Percentiles rank a stretch among this genome's conserved stretches.
Evolutionary conservation across 1,139 yeast species (phyloP).

Genomic region (Wickerhamiella infanticola): DNA sequence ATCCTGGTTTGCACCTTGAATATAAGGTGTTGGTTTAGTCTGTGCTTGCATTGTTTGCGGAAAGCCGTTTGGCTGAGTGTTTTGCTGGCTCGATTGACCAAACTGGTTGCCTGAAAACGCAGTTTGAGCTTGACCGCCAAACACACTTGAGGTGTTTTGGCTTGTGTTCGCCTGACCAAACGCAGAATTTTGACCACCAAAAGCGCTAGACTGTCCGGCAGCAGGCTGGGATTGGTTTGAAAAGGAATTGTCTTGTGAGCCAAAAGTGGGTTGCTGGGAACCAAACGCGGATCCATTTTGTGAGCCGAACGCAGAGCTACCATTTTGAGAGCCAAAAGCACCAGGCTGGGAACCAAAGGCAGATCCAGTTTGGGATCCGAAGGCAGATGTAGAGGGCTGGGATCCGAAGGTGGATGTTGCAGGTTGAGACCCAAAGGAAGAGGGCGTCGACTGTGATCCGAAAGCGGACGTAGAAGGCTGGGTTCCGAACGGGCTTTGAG

Average conservation of each 20-base stretch:
- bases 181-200: slow-evolving; percentile 2
- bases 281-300: no score
- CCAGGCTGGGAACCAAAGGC: not conserved
- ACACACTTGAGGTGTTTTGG: slow-evolving; percentile 1
- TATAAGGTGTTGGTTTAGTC: slow-evolving; percentile 8
- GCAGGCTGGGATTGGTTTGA: no score
- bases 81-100: no score
- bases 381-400: slow-evolving; percentile 10
- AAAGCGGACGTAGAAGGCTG: slow-evolving; percentile 10
- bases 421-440: slow-evolving; percentile 11
- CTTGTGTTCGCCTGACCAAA: slow-evolving; percentile 9
- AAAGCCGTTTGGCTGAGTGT: not conserved
- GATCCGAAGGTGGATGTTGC: slow-evolving; percentile 14
- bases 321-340: not conserved
- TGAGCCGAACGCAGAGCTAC: no score
- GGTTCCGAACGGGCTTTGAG: slow-evolving; percentile 13
- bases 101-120: no score
- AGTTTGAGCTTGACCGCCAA: not conserved
- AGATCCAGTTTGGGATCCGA: not conserved
- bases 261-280: no score
- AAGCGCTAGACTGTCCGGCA: no score
- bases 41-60: not conserved
- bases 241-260: no score
- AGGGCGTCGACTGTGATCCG: not conserved
- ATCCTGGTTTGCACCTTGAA: slow-evolving; percentile 27